Base-by-base conservation (phyloP, 2,329 filamentous ascomycete species). In the Trichoderma atrobrunneum region DNA sequence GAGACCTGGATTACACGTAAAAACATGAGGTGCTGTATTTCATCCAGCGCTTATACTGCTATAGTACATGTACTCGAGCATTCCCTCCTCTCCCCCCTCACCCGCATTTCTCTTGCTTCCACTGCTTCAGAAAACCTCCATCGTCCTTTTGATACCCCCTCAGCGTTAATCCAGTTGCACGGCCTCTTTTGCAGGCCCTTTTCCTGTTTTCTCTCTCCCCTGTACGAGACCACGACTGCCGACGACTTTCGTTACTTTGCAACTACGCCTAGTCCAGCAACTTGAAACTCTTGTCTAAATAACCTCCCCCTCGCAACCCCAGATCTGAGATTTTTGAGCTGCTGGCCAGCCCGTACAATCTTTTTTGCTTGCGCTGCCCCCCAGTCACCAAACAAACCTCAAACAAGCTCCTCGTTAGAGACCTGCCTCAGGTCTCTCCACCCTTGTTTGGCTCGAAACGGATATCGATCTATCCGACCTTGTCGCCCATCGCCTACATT, bases 381-480 rank as follows among this genome's bases (percentile, higher is more conserved):
- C 57, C 32, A 26, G 32, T 69, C 59, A 26, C 57, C 65, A 21
- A 60, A 36, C 21, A 66, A 43, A 64, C 51, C 57, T 72, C 70
- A 72, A 72, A 72, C 71, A 68, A 34, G 34, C 65, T 70, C 59
- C 56, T 67, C 51, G 57, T 69, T 28, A 48, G 56, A 63, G 21
- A 34, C 70, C 34, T 70, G 71, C 64, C 39, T 72, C 64, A 70
- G 57, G 71, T 72, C 71, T 26, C 28, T 43, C 61, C 61, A 57
- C 68, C 62, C 72, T 60, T 39, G 36, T 68, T 34, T 36, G 26
- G 39, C 21, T 36, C 18, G 28, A 36, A 61, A 48, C 66, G 72
- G 68, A 73, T 67, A 54, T 71, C 36, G 39, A 73, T 73, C 72
- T 67, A 62, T 71, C 70, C 72, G 64, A 26, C 30, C 70, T 21